Percentiles rank a stretch among this genome's conserved stretches.
Conservation (phyloP, 768 basidiomycete species). For the Tulasnella sp. region DNA sequence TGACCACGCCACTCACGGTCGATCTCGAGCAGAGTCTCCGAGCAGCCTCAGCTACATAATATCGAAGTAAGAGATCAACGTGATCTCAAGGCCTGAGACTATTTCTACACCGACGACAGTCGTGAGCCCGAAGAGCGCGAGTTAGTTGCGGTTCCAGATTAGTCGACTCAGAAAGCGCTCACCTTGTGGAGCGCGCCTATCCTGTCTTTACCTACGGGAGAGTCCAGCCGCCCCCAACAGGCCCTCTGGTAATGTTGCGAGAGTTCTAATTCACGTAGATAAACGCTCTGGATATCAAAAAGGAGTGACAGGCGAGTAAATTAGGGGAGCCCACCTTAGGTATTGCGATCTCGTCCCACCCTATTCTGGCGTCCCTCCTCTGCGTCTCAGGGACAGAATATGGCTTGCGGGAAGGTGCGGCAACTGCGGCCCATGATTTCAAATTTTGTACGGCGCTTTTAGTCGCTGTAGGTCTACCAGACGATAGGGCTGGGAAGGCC, state of each 20-base stretch:
- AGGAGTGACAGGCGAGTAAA: conserved; percentile 41
- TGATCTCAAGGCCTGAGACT: conserved; percentile 79
- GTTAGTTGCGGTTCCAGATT: conserved; percentile 32
- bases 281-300: conserved; percentile 4
- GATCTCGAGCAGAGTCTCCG: no score
- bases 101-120: conserved; percentile 29
- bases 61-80: conserved; percentile 90
- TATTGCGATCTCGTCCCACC: conserved; percentile 8
- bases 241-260: conserved; percentile 53
- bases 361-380: background rate
- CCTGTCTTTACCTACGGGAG: no score
- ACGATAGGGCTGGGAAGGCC: conserved; percentile 9
- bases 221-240: conserved; percentile 29
- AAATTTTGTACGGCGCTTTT: conserved; percentile 32
- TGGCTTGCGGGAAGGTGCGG: conserved; percentile 16
- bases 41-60: no score
- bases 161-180: no score
- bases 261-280: conserved; percentile 57
- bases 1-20: no score
- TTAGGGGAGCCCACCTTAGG: conserved; percentile 47
- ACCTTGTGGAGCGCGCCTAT: no score
- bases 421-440: background rate
- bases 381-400: conserved; percentile 40
- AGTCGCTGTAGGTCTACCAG: conserved; percentile 18
- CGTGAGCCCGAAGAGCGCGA: conserved; percentile 22